These are phyloP conservation scores for Coniferiporia sulphurascens DNA, from an alignment of 1,284 basidiomycete species.

Conservation along the genomic window DNA sequence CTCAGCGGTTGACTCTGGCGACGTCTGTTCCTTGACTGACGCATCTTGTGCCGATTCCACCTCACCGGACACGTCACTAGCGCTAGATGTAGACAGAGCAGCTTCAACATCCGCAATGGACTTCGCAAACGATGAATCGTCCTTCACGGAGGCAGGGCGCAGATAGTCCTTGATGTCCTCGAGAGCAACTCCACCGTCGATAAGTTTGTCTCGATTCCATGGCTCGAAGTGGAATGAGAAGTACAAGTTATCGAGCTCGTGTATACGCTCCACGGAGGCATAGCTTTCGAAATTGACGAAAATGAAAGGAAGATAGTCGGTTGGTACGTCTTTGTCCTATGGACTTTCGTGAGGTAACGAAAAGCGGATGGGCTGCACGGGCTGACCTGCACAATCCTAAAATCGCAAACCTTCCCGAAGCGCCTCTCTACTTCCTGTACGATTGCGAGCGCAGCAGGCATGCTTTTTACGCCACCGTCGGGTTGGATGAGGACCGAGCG, in stretches of 20 bases:
- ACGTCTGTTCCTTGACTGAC: too few species aligned
- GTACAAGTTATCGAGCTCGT: neutral
- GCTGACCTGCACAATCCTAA: conserved; percentile 3
- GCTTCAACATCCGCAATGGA: neutral
- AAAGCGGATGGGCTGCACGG: neutral
- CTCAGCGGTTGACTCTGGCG: too few species aligned
- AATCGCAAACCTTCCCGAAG: conserved; percentile 9
- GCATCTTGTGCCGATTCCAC: too few species aligned
- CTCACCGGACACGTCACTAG: neutral
- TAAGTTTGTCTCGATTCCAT: neutral
- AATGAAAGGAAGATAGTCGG: conserved; percentile 1
- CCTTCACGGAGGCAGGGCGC: neutral
- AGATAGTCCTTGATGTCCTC: conserved; percentile 7
- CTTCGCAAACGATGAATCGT: neutral
- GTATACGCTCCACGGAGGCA: neutral
- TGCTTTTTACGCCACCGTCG: neutral
- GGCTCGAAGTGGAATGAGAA: neutral
- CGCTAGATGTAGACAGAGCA: neutral
- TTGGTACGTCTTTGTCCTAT: conserved; percentile 13
- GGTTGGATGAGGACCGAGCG: neutral
- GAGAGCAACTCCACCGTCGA: conserved; percentile 11
- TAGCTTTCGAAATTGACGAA: conserved; percentile 3
- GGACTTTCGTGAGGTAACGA: neutral
- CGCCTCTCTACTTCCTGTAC: conserved; percentile 11
- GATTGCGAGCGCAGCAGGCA: conserved; percentile 7